Base-by-base conservation (phyloP, 2,329 filamentous ascomycete genomes). In the Fusarium luffae region DNA sequence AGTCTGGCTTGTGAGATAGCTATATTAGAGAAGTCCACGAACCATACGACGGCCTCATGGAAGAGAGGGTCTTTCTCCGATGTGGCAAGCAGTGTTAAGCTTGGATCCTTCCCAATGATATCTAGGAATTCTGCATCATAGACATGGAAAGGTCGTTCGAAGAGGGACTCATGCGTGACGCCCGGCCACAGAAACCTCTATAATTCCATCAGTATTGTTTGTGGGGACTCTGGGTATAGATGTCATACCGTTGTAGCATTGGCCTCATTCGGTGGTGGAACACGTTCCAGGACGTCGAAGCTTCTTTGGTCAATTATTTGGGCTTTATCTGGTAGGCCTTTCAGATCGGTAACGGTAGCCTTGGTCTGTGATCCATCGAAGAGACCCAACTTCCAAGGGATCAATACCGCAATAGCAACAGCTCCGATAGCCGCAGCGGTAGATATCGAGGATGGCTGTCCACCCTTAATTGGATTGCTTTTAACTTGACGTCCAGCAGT, bases 41-140 rank as follows among this genome's bases (percentile, higher is more conserved):
- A 83, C 84, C 84, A 88, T 0, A 86, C 81, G 8, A 85, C 83
- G 5, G 86, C 86, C 66, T 88, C 86, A 56, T 88, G 86, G 48
- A 86, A 88, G 9, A 86, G 67, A 0, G 84, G 84, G 52, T 86
- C 79, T 0, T 73, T 76, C 0, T 77, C 80, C 1, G 82, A 79
- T 7, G 81, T 77, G 2, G 83, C 85, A n/a, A 87, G 81, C 14
- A 86, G 76, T 1, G 85, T 85, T 59, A 88, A 73, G 0, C 84
- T 83, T 0, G 86, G 85, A 4, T 83, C 77, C 0, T 72, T 27
- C 4, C 86, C 86, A 19, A 88, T 81, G 13, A 88, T 78, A 19
- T 82, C 76, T 54, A 80, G 77, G 60, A 88, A 88, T 18, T 83
- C 83, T 1, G 82, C 75, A 50, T 87, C 83, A 66, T 86, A 88